Evolutionary conservation across 164 flowering plant species (phyloP), one percentile per base, ranked within the genome.

Genomic region (Chimonanthus salicifolius): DNA sequence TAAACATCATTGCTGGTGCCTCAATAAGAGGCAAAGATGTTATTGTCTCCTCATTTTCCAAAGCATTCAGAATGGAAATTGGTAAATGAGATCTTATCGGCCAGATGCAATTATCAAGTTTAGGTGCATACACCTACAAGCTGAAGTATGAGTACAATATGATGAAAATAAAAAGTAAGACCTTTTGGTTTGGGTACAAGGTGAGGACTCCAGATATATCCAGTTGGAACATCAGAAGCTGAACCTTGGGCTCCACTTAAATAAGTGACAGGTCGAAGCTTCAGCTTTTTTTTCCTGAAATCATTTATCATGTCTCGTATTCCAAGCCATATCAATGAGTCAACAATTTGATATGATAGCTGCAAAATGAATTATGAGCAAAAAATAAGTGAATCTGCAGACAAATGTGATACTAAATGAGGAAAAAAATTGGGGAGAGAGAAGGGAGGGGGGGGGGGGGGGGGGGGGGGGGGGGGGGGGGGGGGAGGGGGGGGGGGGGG

Each of bases 131-230:
- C 33, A 33, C 33, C 33, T 33, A 1, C 33, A 33, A 33, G 33
- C 33, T 33, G 33, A 33, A 33, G 33, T 33, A 33, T 33, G 33
- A n/a, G 58, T 60, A 47, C 47, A 50, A 62, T 50, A 73, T 43
- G 62, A 54, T 54, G 60, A n/a, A 63, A 48, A 4, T 33, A 74
- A 62, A 70, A 66, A 66, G 45, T 54, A 76, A 49, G 16, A 96
- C 99, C 99, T 96, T 94, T 96, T 79, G 99, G 99, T 84, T 96
- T 96, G 68, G 98, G 98, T 80, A 94, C 99, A 84, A 96, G 99
- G 68, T 94, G 97, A 67, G 99, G 98, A 76, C 98, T 94, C 99
- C 99, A 96, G 64, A 96, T 90, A 72, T 96, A 96, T 70, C 93
- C 99, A 87, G 89, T 80, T 62, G 99, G 98, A 47, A 94, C 76